Conservation (phyloP, 371 early-diverging fungal species). For the Mortierella sp. region DNA sequence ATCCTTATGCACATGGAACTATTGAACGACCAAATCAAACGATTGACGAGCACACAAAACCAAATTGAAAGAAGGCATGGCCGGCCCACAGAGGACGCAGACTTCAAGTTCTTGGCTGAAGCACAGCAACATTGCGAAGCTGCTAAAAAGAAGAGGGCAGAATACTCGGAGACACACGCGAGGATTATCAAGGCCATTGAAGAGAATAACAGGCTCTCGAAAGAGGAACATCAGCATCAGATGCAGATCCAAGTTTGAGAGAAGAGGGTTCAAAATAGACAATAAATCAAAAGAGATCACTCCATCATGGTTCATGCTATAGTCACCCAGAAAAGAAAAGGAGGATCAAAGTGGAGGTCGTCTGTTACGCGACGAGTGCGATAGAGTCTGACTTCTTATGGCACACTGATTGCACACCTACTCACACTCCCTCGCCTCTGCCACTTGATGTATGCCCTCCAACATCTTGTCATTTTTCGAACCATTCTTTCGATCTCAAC, state of each 20-base stretch:
- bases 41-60: constrained; percentile 1
- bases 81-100: not conserved
- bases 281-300: too few species aligned
- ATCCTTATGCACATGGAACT: constrained; percentile 23
- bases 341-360: too few species aligned
- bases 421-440: too few species aligned
- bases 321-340: too few species aligned
- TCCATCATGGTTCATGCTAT: too few species aligned
- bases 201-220: constrained; percentile 16
- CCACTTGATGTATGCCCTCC: too few species aligned
- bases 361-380: too few species aligned
- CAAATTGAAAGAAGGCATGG: constrained; percentile 1
- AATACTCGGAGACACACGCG: constrained; percentile 21
- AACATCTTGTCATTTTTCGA: too few species aligned
- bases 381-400: too few species aligned
- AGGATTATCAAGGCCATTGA: constrained; percentile 19
- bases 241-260: not conserved
- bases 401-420: too few species aligned
- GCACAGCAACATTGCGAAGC: not conserved
- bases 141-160: constrained; percentile 1
- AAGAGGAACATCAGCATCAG: not conserved
- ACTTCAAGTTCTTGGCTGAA: not conserved
- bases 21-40: constrained; percentile 7
- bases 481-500: too few species aligned
- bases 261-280: too few species aligned